Percentiles rank a stretch among this genome's conserved stretches.
phyloP scores from a whole-genome alignment of 164 flowering plant species.

The Vitis labrusca region DNA sequence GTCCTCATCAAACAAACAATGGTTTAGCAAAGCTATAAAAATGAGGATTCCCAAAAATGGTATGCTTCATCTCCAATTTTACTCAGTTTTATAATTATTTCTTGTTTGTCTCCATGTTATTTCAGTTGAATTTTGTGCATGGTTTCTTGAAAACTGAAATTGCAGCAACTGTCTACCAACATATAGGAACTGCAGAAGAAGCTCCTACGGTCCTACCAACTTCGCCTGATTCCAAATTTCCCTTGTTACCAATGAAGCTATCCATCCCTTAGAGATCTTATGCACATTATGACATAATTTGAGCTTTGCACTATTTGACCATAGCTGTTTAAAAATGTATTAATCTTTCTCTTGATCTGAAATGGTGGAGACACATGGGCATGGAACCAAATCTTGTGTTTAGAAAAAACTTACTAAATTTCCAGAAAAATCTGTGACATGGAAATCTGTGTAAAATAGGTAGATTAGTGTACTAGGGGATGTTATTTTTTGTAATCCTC shows the following conservation, averaged over 20 bases:
- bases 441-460: slow-evolving; percentile 11
- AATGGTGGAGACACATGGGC: slow-evolving; percentile 17
- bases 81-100: background rate
- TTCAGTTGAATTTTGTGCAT: slow-evolving; percentile 10
- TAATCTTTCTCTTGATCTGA: background rate
- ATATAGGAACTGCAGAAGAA: background rate
- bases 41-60: background rate
- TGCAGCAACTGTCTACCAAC: background rate
- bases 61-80: slow-evolving; percentile 1
- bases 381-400: slow-evolving; percentile 22
- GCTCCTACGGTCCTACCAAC: too few relatives aligned
- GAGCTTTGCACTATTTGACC: slow-evolving; percentile 6
- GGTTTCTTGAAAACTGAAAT: slow-evolving; percentile 10
- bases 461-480: slow-evolving; percentile 10
- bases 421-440: slow-evolving; percentile 18
- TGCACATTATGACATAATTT: background rate
- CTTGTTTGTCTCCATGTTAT: slow-evolving; percentile 10
- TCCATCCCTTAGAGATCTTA: too few relatives aligned
- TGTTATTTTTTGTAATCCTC: slow-evolving; percentile 19
- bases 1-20: too few relatives aligned
- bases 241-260: too few relatives aligned
- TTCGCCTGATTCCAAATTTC: too few relatives aligned
- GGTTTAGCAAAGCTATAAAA: too few relatives aligned
- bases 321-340: background rate
- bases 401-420: slow-evolving; percentile 9